A percentile compares a stretch with the other conserved stretches of the same genome.
phyloP scores from a whole-genome alignment of 2,329 filamentous ascomycete species.

The Trichoderma gracile region DNA sequence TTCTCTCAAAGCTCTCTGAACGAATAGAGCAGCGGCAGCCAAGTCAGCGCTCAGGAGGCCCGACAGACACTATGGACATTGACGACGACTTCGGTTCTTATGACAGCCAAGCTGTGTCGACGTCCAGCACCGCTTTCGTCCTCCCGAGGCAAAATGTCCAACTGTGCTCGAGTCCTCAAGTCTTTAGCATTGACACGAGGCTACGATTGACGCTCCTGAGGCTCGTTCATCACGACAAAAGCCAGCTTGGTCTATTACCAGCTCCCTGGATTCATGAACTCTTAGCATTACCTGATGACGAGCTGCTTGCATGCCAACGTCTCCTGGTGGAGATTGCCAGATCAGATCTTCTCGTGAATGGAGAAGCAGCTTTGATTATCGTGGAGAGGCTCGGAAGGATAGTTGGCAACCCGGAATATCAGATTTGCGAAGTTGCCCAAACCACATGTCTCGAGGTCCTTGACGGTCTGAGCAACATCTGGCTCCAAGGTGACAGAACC shows the following conservation, averaged over 20 bases:
- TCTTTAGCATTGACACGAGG: slow-evolving; percentile 52
- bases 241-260: slow-evolving; percentile 53
- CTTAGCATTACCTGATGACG: slow-evolving; percentile 51
- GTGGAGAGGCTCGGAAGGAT: slow-evolving; percentile 54
- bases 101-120: slow-evolving; percentile 48
- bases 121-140: slow-evolving; percentile 38
- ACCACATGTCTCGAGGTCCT: slow-evolving; percentile 68
- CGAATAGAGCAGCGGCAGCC: slow-evolving; percentile 30
- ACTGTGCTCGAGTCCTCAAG: slow-evolving; percentile 44
- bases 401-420: slow-evolving; percentile 60
- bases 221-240: slow-evolving; percentile 44
- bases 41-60: slow-evolving; percentile 36
- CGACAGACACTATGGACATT: slow-evolving; percentile 63
- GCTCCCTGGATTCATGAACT: slow-evolving; percentile 52
- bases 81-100: slow-evolving; percentile 67
- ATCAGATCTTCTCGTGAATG: slow-evolving; percentile 54
- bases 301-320: slow-evolving; percentile 53
- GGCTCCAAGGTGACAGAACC: slow-evolving; percentile 60
- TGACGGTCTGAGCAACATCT: slow-evolving; percentile 61
- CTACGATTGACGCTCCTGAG: slow-evolving; percentile 50
- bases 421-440: slow-evolving; percentile 73
- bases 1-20: slow-evolving; percentile 45
- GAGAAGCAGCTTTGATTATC: slow-evolving; percentile 49
- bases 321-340: slow-evolving; percentile 55
- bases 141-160: slow-evolving; percentile 51